phyloP scores from a whole-genome alignment of 331 rosid genomes.

The Rhamnella rubrinervis region DNA sequence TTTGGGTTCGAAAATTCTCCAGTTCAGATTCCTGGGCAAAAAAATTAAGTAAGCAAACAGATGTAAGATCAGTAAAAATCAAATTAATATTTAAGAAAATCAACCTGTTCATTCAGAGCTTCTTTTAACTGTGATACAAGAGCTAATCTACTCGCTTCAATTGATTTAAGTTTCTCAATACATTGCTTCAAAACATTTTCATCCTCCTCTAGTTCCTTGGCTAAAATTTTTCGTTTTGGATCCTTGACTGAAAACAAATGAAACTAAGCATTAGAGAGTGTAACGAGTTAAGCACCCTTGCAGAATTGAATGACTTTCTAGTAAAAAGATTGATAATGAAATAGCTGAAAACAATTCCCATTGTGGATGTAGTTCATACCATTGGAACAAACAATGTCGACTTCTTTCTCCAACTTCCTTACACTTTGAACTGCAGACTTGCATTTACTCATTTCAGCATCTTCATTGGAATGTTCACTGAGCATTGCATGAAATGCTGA shows the following conservation, averaged over 20 bases:
- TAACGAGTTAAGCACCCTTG: neutral
- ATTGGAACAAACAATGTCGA: constrained; percentile 57
- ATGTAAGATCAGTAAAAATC: constrained; percentile 6
- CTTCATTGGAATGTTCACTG: constrained; percentile 71
- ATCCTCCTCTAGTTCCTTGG: constrained; percentile 75
- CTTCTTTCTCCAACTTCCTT: constrained; percentile 75
- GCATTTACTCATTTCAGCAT: constrained; percentile 80
- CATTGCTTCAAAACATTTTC: constrained; percentile 69
- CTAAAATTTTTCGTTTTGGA: constrained; percentile 68
- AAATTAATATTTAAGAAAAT: neutral
- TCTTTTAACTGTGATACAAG: constrained; percentile 84
- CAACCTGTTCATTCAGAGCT: constrained; percentile 78
- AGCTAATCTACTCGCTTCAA: constrained; percentile 69
- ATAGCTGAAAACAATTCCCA: neutral
- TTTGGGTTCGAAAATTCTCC: constrained; percentile 78
- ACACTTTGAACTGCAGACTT: constrained; percentile 65
- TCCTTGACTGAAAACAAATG: constrained; percentile 64
- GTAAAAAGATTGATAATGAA: constrained; percentile 1
- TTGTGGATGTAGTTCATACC: constrained; percentile 34
- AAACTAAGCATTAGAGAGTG: constrained; percentile 37
- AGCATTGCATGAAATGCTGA: constrained; percentile 83
- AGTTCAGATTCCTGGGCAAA: constrained; percentile 73
- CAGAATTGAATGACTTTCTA: neutral
- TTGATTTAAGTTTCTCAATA: constrained; percentile 67
- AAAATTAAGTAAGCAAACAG: constrained; percentile 8